Base-by-base conservation (phyloP, 306 rosid species). In the Boehmeria nivea region DNA sequence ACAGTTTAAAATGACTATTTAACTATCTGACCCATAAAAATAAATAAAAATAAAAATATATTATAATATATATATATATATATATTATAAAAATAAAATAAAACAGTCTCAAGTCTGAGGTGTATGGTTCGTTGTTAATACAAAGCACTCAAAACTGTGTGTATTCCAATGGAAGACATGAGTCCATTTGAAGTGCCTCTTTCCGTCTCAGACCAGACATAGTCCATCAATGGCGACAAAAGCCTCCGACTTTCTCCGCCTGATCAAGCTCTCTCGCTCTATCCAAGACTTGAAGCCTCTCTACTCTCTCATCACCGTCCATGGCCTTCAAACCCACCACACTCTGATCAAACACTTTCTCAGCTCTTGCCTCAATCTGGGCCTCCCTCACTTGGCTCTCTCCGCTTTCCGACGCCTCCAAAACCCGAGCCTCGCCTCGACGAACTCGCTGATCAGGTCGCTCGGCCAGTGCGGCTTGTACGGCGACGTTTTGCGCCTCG, bases 311-410 rank as follows among this genome's bases (percentile, higher is more conserved):
- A 18, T 63, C 28, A 28, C 33, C 1, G 67, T 43, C 6, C 53
- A 63, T 25, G 74, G 74, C 59, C 71, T 63, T 9, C 9, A 50
- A 33, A 16, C 20, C 48, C 16, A 63, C 33, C 43, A 52, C 12
- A 34, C 38, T 45, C 12, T 52, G 43, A 5, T 18, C 6, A 52
- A 68, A 16, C 31, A 67, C 12, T 74, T 63, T 28, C 16, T 74
- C 17, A 27, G 43, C 23, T 37, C 60, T 37, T 68, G 79, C 47
- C 53, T 68, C 38, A 33, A 53, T 37, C 49, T 74, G 71, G 64
- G 79, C 47, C 42, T 62, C 51, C 50, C 75, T 14, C 43, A 44
- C 26, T 22, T 74, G 27, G 68, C 79, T 57, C 60, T 68, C 11
- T 39, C 51, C 46, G 12, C 44, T 0, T 74, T 68, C 27, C 38